Percentiles rank a stretch among this genome's conserved stretches.
phyloP scores from a whole-genome alignment of 257 asterid species.

The Ophiorrhiza pumila region DNA sequence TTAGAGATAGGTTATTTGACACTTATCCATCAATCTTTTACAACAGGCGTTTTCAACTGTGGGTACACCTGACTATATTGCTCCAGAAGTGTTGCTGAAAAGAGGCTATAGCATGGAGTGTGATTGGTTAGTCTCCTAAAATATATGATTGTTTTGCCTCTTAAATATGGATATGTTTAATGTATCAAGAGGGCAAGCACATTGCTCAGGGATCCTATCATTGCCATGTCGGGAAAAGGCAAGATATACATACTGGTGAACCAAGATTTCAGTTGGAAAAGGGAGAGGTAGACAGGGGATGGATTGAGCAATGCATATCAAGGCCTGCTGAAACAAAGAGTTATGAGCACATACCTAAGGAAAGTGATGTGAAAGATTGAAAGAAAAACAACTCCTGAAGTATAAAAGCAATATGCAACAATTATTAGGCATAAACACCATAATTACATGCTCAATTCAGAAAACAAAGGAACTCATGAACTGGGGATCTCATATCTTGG shows the following conservation, averaged over 20 bases:
- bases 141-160: slow-evolving; percentile 1
- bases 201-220: neutral
- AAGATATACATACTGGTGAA: neutral
- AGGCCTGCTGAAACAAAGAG: too few relatives aligned
- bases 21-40: neutral
- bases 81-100: slow-evolving; percentile 83
- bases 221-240: neutral
- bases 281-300: neutral
- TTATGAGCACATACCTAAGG: too few relatives aligned
- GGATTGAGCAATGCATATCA: neutral
- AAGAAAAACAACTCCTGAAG: too few relatives aligned
- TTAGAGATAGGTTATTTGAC: neutral
- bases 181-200: neutral
- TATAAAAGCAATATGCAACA: too few relatives aligned
- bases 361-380: too few relatives aligned
- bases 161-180: neutral
- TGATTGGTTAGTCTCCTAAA: slow-evolving; percentile 63
- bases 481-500: too few relatives aligned
- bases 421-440: too few relatives aligned
- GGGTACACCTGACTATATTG: slow-evolving; percentile 95
- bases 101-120: slow-evolving; percentile 87
- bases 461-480: too few relatives aligned
- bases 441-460: too few relatives aligned
- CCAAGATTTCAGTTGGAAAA: neutral
- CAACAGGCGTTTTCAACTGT: slow-evolving; percentile 90